Conservation (phyloP, 2,329 filamentous ascomycete species). For the Chlorencoelia australis region DNA sequence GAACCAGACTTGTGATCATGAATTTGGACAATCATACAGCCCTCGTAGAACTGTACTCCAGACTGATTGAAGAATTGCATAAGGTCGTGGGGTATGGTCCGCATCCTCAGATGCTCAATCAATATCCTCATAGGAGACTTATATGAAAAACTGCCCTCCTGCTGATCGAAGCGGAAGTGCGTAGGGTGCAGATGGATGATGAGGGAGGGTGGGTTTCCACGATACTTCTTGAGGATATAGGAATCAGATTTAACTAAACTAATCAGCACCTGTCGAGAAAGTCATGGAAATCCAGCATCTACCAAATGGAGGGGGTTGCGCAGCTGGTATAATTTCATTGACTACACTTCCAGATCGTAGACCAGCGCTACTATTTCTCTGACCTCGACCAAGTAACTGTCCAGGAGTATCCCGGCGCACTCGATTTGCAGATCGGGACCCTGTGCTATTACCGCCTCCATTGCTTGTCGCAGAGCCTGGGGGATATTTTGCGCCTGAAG, state of each 20-base stretch:
- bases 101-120: slow-evolving; percentile 62
- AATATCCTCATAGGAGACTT: slow-evolving; percentile 81
- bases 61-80: slow-evolving; percentile 56
- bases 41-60: slow-evolving; percentile 81
- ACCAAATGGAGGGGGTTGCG: slow-evolving; percentile 45
- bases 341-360: slow-evolving; percentile 39
- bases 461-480: slow-evolving; percentile 38
- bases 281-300: slow-evolving; percentile 18
- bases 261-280: slow-evolving; percentile 18
- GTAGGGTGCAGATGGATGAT: slow-evolving; percentile 76
- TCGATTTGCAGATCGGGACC: slow-evolving; percentile 44
- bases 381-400: slow-evolving; percentile 36
- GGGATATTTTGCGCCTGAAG: slow-evolving; percentile 41
- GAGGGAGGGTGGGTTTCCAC: slow-evolving; percentile 64
- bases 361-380: slow-evolving; percentile 39
- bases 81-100: slow-evolving; percentile 83
- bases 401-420: slow-evolving; percentile 45
- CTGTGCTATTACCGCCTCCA: slow-evolving; percentile 25
- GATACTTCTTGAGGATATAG: slow-evolving; percentile 77
- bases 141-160: slow-evolving; percentile 86
- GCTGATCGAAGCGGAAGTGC: slow-evolving; percentile 87
- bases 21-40: slow-evolving; percentile 89
- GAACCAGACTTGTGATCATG: slow-evolving; percentile 69
- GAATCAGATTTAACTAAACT: slow-evolving; percentile 56
- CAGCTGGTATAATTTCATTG: slow-evolving; percentile 33